These are phyloP conservation scores for Pythium pyrilobum DNA, from an alignment of 352 stramenopile genomes.

Conservation along the genomic window DNA sequence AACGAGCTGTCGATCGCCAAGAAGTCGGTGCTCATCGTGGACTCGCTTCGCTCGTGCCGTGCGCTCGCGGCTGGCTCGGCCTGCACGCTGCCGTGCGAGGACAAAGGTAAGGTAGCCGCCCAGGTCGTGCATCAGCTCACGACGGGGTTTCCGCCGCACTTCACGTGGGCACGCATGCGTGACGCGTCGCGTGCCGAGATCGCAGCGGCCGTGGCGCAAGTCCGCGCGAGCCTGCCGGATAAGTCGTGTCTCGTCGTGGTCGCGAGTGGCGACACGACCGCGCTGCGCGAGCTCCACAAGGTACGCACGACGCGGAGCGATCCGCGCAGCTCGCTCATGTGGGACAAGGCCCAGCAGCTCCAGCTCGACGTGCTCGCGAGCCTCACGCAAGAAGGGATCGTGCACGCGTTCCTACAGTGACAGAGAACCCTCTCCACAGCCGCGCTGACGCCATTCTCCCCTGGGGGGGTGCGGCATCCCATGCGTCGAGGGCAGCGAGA, in stretches of 20 bases:
- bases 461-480: neutral
- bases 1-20: conserved; percentile 61
- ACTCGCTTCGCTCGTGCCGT: conserved; percentile 55
- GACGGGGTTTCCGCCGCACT: conserved; percentile 70
- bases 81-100: conserved; percentile 53
- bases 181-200: conserved; percentile 40
- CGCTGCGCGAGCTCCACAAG: conserved; percentile 71
- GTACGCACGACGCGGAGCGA: conserved; percentile 70
- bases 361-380: conserved; percentile 44
- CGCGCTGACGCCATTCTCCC: neutral
- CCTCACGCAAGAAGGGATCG: conserved; percentile 48
- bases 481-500: no score
- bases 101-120: conserved; percentile 36
- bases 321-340: conserved; percentile 66
- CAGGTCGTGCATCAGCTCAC: conserved; percentile 74
- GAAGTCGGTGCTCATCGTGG: conserved; percentile 76
- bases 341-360: conserved; percentile 69
- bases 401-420: conserved; percentile 58
- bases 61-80: conserved; percentile 57
- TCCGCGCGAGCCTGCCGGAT: conserved; percentile 42
- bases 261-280: conserved; percentile 37
- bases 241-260: conserved; percentile 60
- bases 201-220: conserved; percentile 22
- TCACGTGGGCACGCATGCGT: conserved; percentile 71
- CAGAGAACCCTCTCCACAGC: neutral